Base-by-base conservation (phyloP, 768 basidiomycete species). In the Auriculariales sp. region DNA sequence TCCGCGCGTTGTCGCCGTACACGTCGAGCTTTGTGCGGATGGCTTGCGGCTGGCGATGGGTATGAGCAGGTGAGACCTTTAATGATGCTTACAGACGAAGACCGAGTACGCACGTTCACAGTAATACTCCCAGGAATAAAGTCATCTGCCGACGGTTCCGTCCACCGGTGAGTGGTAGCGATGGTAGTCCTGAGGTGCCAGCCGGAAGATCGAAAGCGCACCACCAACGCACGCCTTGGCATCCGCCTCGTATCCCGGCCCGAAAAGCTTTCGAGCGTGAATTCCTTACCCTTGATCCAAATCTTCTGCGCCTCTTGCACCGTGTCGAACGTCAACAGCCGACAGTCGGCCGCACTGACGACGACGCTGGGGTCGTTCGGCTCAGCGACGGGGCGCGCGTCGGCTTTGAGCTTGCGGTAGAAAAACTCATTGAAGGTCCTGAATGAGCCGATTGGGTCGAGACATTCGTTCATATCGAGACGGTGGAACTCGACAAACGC, bases 271-370 rank as follows among this genome's bases (percentile, higher is more conserved):
- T 57, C 29, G 35, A 81, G 72, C 2, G 78, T 80, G 60, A 81
- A 82, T 0, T 72, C 70, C 56, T 79, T 65, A 0, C 69, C 74
- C 57, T 82, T 81, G 59, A 79, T 55, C 78, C 77, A 81, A 61
- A 81, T 79, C 29, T 58, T 55, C 49, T 77, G 75, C 4, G 58
- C 58, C 2, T 57, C 58, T 47, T 72, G 56, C 29, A 75, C 69
- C 49, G 71, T 52, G 29, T 36, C 27, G 2, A 59, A 66, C 62
- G 58, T 73, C 70, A 3, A 74, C 59, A 17, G 61, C 67, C 15
- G 73, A 75, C 57, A n/a, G 50, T 72, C 52, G 29, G 34, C 27
- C 10, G 72, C 63, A 52, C 65, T 70, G 51, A 62, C 68, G 56
- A 81, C 63, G 53, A 77, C 56, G 34, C 58, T 50, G 51, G 62